Percentiles rank a stretch among this genome's conserved stretches.
Conservation (phyloP, 768 basidiomycete genomes). For the Leccinum fibrillosum region DNA sequence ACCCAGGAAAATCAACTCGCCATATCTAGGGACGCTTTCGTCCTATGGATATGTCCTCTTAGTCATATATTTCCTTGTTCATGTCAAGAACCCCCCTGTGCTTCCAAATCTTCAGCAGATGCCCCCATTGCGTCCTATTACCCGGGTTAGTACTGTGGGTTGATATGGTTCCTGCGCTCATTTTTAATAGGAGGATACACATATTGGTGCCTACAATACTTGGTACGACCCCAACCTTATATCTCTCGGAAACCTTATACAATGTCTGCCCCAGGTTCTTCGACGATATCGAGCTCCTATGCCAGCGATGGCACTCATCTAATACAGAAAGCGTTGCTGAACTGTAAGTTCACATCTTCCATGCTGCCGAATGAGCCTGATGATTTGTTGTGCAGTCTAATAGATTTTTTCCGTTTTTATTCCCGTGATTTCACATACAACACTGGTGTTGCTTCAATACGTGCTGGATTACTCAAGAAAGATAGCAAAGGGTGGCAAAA, state of each 20-base stretch:
- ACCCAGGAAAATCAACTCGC: constrained; percentile 93
- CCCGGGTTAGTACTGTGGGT: constrained; percentile 48
- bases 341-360: constrained; percentile 51
- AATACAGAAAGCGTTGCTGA: constrained; percentile 93
- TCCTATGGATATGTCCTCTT: constrained; percentile 98
- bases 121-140: constrained; percentile 84
- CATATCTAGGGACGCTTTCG: constrained; percentile 93
- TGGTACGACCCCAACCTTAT: constrained; percentile 45
- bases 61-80: constrained; percentile 96
- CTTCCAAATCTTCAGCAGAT: constrained; percentile 95
- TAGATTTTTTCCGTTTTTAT: constrained; percentile 98
- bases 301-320: constrained; percentile 91
- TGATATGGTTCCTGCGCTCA: constrained; percentile 12
- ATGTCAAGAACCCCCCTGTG: constrained; percentile 96
- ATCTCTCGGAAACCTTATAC: constrained; percentile 13
- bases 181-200: constrained; percentile 64
- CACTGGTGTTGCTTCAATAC: constrained; percentile 86
- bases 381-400: constrained; percentile 54
- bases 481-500: constrained; percentile 93
- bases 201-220: constrained; percentile 77
- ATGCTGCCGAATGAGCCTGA: constrained; percentile 3
- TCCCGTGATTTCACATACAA: constrained; percentile 92
- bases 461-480: constrained; percentile 86
- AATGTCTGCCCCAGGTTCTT: constrained; percentile 66
- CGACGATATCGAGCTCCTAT: constrained; percentile 90